phyloP scores from a whole-genome alignment of 2,329 filamentous ascomycete genomes.

The Parasarocladium wereldwijsianum region DNA sequence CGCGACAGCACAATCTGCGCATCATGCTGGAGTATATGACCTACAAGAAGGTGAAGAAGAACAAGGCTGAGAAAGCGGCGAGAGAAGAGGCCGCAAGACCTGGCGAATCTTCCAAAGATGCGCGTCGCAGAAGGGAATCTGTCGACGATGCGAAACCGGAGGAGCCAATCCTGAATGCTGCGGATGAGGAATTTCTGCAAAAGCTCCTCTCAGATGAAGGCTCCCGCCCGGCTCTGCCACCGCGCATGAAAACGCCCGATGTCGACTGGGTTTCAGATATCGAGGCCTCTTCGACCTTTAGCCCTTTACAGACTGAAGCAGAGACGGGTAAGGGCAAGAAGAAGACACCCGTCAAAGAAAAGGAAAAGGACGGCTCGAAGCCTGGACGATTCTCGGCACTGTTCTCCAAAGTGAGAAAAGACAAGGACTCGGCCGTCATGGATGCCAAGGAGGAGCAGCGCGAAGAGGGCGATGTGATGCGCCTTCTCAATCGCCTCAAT shows the following conservation, averaged over 20 bases:
- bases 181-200: constrained; percentile 44
- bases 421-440: constrained; percentile 16
- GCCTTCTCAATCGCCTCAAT: constrained; percentile 72
- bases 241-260: constrained; percentile 33
- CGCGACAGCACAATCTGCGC: neutral
- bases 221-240: constrained; percentile 40
- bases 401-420: constrained; percentile 23
- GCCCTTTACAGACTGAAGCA: constrained; percentile 10
- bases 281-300: constrained; percentile 11
- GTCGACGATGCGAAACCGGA: constrained; percentile 10
- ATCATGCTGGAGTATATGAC: constrained; percentile 48
- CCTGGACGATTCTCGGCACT: constrained; percentile 20
- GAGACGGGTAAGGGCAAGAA: constrained; percentile 15
- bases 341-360: constrained; percentile 14
- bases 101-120: constrained; percentile 1
- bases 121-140: constrained; percentile 7
- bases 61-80: constrained; percentile 33
- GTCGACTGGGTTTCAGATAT: constrained; percentile 28
- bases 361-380: constrained; percentile 17
- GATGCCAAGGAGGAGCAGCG: constrained; percentile 2
- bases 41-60: constrained; percentile 48
- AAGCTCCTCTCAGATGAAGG: constrained; percentile 30
- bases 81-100: constrained; percentile 9
- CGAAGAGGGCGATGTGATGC: constrained; percentile 21
- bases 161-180: constrained; percentile 35